Conservation (phyloP, 2,329 filamentous ascomycete genomes). For the Aspergillus amoenus region DNA sequence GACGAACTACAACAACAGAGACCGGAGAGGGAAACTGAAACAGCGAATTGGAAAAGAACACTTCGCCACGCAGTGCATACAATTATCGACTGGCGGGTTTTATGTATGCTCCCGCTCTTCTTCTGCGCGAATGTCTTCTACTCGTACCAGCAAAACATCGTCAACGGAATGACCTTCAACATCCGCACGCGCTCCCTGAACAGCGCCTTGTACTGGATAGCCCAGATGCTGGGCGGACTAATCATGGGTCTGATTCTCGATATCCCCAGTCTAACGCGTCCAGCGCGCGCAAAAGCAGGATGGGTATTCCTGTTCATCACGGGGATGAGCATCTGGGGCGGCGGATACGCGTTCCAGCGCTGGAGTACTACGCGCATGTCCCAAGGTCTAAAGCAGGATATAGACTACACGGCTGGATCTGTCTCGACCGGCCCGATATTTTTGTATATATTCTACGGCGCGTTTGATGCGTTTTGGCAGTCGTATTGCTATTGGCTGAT, state of each 20-base stretch:
- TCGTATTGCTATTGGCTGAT: constrained; percentile 64
- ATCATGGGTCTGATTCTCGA: constrained; percentile 43
- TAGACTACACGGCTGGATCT: constrained; percentile 51
- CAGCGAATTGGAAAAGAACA: background rate
- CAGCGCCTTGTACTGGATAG: constrained; percentile 56
- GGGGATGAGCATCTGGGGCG: constrained; percentile 57
- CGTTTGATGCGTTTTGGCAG: constrained; percentile 68
- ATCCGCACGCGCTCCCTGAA: constrained; percentile 58
- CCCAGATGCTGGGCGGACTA: constrained; percentile 56
- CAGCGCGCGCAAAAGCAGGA: constrained; percentile 48
- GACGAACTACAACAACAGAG: background rate
- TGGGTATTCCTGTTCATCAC: constrained; percentile 50
- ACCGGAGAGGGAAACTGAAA: background rate
- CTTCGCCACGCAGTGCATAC: background rate
- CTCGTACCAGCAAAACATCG: constrained; percentile 57
- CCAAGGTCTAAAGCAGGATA: constrained; percentile 35
- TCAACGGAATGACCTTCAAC: constrained; percentile 57
- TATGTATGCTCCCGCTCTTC: constrained; percentile 55
- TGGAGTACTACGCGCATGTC: constrained; percentile 49
- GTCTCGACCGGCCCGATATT: constrained; percentile 62
- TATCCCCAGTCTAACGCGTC: constrained; percentile 43
- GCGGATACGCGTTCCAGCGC: constrained; percentile 65
- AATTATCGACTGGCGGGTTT: constrained; percentile 28
- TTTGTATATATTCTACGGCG: constrained; percentile 69
- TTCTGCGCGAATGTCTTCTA: constrained; percentile 59